Evolutionary conservation across 176 grass and related monocot species (phyloP).

Genomic region (Neostapfia colusana): DNA sequence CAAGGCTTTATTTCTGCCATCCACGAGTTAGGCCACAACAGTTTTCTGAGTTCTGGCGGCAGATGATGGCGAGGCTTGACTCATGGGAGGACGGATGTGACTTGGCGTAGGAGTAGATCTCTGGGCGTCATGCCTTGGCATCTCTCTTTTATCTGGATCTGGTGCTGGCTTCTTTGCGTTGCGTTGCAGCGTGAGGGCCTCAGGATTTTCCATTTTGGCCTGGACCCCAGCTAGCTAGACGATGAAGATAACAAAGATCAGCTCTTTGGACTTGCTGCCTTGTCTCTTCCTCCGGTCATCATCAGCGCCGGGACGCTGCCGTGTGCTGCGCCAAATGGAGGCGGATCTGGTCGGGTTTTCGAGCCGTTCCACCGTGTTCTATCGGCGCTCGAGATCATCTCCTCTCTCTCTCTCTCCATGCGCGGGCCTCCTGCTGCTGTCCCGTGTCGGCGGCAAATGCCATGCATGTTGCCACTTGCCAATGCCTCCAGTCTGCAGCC

Average conservation of each 20-base stretch:
- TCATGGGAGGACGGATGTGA: slow-evolving; percentile 34
- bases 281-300: not conserved
- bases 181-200: not conserved
- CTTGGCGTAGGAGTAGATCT: not conserved
- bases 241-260: not conserved
- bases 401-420: not conserved
- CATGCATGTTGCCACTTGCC: too few species aligned
- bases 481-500: not conserved
- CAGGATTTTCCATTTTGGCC: slow-evolving; percentile 8
- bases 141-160: slow-evolving; percentile 4
- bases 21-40: not conserved
- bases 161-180: not conserved
- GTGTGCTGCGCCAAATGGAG: not conserved
- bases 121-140: slow-evolving; percentile 29
- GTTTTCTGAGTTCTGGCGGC: not conserved
- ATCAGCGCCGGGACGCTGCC: not conserved
- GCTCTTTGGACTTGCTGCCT: not conserved
- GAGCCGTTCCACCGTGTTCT: not conserved
- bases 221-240: not conserved
- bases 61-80: not conserved
- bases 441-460: not conserved
- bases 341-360: not conserved
- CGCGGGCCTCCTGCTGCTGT: not conserved
- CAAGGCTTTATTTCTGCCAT: not conserved
- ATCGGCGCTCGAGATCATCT: not conserved